Evolutionary conservation across 2,329 filamentous ascomycete genomes (phyloP).

Genomic region (Microascus cirrosus): DNA sequence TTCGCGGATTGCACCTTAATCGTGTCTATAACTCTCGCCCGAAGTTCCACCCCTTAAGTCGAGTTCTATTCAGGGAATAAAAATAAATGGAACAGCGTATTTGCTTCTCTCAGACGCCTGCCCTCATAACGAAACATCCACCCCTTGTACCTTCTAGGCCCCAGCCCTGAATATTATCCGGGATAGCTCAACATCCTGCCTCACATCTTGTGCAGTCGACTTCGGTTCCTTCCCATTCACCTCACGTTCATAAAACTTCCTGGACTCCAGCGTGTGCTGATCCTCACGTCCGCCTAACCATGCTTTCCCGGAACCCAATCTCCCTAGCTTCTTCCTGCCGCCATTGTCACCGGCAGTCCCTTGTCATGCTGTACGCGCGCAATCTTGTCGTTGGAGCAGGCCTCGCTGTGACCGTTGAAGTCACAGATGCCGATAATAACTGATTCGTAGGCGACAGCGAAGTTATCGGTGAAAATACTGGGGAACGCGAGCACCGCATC

Average conservation of each 20-base stretch:
- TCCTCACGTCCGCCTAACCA: slow-evolving; percentile 25
- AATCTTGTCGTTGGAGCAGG: slow-evolving; percentile 42
- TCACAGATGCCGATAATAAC: slow-evolving; percentile 39
- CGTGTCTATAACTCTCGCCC: too few species aligned
- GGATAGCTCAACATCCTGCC: not conserved
- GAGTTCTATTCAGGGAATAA: too few species aligned
- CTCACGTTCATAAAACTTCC: not conserved
- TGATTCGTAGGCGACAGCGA: slow-evolving; percentile 44
- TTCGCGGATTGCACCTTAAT: too few species aligned
- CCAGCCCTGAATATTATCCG: not conserved
- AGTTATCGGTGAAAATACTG: slow-evolving; percentile 24
- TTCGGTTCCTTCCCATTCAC: not conserved
- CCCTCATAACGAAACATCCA: too few species aligned
- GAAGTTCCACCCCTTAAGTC: too few species aligned
- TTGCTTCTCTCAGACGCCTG: too few species aligned
- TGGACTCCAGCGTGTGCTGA: not conserved
- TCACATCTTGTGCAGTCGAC: not conserved
- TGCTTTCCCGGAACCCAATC: slow-evolving; percentile 24
- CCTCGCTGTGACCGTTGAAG: slow-evolving; percentile 39
- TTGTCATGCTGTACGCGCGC: slow-evolving; percentile 45
- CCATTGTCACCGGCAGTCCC: slow-evolving; percentile 37
- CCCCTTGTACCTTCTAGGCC: not conserved
- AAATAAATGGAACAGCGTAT: too few species aligned
- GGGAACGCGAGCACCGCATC: slow-evolving; percentile 22
- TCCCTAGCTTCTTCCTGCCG: slow-evolving; percentile 25